Evolutionary conservation across 169 alveolate species (phyloP).

Genomic region (Neospora caninum): DNA sequence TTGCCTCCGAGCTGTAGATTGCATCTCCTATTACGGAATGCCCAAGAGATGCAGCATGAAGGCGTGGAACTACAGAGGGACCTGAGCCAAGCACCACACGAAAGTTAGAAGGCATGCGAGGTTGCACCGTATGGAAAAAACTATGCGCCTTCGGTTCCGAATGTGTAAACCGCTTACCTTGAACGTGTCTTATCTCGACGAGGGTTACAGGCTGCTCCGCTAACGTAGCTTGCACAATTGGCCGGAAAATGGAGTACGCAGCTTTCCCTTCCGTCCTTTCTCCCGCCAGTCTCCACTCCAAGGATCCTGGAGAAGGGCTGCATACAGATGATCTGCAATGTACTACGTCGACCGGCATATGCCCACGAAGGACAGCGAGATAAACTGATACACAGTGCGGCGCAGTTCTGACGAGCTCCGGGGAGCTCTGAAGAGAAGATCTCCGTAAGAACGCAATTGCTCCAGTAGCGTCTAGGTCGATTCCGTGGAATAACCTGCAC

Average conservation of each 20-base stretch:
- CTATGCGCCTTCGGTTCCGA: neutral
- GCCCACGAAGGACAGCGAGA: constrained; percentile 1
- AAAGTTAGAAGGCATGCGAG: neutral
- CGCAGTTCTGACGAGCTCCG: neutral
- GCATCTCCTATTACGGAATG: neutral
- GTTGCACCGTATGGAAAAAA: neutral
- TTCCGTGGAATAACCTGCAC: neutral
- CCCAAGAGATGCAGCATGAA: constrained; percentile 24
- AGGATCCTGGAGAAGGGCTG: neutral
- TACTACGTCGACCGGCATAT: neutral
- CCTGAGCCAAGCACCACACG: constrained; percentile 3
- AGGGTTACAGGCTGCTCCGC: neutral
- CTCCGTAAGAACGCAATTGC: neutral
- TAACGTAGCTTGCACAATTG: neutral
- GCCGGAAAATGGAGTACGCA: constrained; percentile 4
- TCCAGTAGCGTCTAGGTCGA: neutral
- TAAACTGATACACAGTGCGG: neutral
- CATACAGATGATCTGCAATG: constrained; percentile 21
- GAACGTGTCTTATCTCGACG: neutral
- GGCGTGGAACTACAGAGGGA: neutral
- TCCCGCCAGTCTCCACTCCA: constrained; percentile 31
- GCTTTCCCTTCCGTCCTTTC: constrained; percentile 16
- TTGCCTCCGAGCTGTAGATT: neutral
- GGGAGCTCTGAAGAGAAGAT: neutral
- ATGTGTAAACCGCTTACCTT: neutral